Base-by-base conservation (phyloP, 2,329 filamentous ascomycete species). In the Coleophoma cylindrospora region DNA sequence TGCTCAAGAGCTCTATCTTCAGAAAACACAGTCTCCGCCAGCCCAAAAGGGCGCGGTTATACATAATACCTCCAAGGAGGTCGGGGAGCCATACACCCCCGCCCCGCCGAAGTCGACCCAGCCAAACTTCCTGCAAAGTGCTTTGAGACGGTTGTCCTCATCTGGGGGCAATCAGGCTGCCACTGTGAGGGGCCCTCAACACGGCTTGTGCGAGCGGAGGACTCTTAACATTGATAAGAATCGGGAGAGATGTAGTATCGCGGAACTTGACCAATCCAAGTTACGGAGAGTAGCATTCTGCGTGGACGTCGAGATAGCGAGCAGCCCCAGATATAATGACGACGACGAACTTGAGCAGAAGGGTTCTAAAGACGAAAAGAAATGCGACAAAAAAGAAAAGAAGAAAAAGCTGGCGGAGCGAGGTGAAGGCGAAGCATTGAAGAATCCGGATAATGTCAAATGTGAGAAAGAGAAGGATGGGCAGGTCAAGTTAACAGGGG, bases 291-390 rank as follows among this genome's bases (percentile, higher is more conserved):
- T 99, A 0, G 88, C 92, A 0, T 99, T 99, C 64, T 96, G 89
- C 60, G 94, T 99, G 3, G 94, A 99, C 63, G 91, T 99, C 4
- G 94, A 99, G 67, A 95, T 99, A 63, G 92, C 92, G 3, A 89
- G 91, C 0, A 84, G 89, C 63, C 89, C 91, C 21, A 84, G 82
- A 59, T 94, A 95, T 59, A 70, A 74, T 13, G 88, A 94, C 3
- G 75, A 75, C 14, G 77, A 79, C 7, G 67, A 75, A 10, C 70
- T 72, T 14, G 68, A 74, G 17, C 66, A 65, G 43, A 61, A 61
- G 49, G 70, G 64, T 55, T 74, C 80, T 47, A 54, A 76, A 10
- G 69, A 72, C 7, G 70, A 75, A n/a, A 68, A 67, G 47, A 62
- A 60, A 50, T 73, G 80, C 17, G 87, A 84, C 63, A 81, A 80